Percentiles rank a stretch among this genome's conserved stretches.
These are phyloP conservation scores for Hymenoscyphus repandus DNA, from an alignment of 2,329 filamentous ascomycete species.

Conservation along the genomic window DNA sequence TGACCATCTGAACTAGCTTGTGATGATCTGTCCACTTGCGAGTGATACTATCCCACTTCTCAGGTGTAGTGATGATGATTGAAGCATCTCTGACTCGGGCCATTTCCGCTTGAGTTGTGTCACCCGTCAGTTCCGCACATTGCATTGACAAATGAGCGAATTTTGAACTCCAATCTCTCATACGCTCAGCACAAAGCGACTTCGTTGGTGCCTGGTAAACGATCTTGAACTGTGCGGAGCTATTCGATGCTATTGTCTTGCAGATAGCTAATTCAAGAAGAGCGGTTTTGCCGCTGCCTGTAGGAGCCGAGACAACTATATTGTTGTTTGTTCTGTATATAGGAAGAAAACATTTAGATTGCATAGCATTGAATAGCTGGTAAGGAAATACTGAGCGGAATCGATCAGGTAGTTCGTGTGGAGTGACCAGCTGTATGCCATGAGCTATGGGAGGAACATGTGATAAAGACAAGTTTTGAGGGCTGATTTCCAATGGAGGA, in stretches of 20 bases:
- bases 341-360: conserved; percentile 69
- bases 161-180: conserved; percentile 72
- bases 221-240: conserved; percentile 65
- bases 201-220: conserved; percentile 84
- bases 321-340: conserved; percentile 68
- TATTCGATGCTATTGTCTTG: conserved; percentile 54
- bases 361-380: conserved; percentile 72
- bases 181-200: conserved; percentile 71
- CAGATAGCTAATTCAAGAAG: conserved; percentile 80
- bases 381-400: conserved; percentile 68
- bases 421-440: conserved; percentile 55
- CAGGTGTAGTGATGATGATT: conserved; percentile 82
- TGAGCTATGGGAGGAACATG: conserved; percentile 29
- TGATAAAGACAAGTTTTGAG: conserved; percentile 15
- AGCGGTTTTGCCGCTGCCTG: conserved; percentile 79
- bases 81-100: conserved; percentile 65
- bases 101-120: conserved; percentile 65
- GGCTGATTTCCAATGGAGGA: neutral
- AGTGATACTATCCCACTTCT: conserved; percentile 90
- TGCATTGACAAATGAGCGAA: conserved; percentile 62
- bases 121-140: conserved; percentile 76
- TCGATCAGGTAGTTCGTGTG: conserved; percentile 60
- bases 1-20: conserved; percentile 68
- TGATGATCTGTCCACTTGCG: conserved; percentile 80
- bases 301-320: conserved; percentile 74